These are phyloP conservation scores for Colletotrichum echinochloae DNA, from an alignment of 2,329 filamentous ascomycete genomes.

Conservation along the genomic window DNA sequence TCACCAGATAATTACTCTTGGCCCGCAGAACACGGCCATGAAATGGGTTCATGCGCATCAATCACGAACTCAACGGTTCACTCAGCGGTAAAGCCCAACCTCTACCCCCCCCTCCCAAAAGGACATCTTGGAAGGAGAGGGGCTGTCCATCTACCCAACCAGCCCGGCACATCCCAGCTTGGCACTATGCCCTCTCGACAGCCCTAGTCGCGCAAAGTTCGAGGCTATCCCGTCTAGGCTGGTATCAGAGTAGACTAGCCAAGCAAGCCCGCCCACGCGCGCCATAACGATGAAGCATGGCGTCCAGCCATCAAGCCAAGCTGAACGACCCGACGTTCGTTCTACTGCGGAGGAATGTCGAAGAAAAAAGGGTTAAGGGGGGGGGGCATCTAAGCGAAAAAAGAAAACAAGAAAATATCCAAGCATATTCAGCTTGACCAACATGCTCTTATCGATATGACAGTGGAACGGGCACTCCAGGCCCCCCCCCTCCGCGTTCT, in stretches of 20 bases:
- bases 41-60: constrained; percentile 16
- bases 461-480: too few relatives aligned
- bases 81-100: background rate
- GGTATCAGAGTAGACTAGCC: constrained; percentile 9
- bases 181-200: background rate
- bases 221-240: constrained; percentile 9
- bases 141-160: background rate
- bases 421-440: background rate
- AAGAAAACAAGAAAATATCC: too few relatives aligned
- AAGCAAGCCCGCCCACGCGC: background rate
- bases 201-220: background rate
- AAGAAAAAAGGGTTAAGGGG: background rate
- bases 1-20: background rate
- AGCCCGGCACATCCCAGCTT: background rate
- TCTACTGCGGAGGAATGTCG: too few relatives aligned
- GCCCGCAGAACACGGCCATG: constrained; percentile 5
- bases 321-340: too few relatives aligned
- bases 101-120: background rate
- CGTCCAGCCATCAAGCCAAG: constrained; percentile 37
- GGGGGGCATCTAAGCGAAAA: constrained; percentile 5
- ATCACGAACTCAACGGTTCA: background rate
- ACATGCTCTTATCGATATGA: too few relatives aligned
- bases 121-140: background rate
- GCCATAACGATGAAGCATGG: background rate
- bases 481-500: background rate